Conservation (phyloP, 441 rosid genomes). For the Pelargonium myrrhifolium region DNA sequence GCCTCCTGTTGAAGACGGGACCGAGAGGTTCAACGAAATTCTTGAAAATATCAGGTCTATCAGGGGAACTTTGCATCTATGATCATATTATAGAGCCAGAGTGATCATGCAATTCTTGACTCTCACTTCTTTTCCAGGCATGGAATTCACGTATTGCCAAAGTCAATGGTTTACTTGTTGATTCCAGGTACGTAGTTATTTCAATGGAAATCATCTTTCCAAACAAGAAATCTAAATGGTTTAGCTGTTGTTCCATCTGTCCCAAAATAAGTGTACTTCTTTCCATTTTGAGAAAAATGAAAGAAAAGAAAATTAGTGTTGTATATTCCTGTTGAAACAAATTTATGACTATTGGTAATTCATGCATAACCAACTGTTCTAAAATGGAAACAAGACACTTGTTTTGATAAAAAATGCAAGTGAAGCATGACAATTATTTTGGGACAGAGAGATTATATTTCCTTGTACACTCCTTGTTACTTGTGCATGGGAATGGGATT, state of each 20-base stretch:
- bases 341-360: too few relatives aligned
- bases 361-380: too few relatives aligned
- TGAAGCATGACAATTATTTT: too few relatives aligned
- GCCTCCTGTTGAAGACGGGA: constrained; percentile 88
- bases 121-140: constrained; percentile 48
- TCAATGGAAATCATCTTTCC: neutral
- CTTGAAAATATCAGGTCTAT: constrained; percentile 71
- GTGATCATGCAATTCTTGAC: constrained; percentile 24
- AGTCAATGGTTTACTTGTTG: constrained; percentile 73
- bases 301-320: too few relatives aligned
- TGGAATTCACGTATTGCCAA: constrained; percentile 83
- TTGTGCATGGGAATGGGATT: neutral
- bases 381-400: too few relatives aligned
- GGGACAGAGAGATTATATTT: too few relatives aligned
- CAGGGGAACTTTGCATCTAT: constrained; percentile 20
- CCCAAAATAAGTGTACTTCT: too few relatives aligned
- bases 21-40: constrained; percentile 60
- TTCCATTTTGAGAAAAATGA: too few relatives aligned
- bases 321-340: too few relatives aligned
- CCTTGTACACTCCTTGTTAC: neutral
- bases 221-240: too few relatives aligned
- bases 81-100: constrained; percentile 12
- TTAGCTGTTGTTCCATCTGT: too few relatives aligned
- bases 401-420: too few relatives aligned
- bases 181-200: constrained; percentile 78